These are phyloP conservation scores for Epithele typhae DNA, from an alignment of 768 basidiomycete species.

Conservation along the genomic window DNA sequence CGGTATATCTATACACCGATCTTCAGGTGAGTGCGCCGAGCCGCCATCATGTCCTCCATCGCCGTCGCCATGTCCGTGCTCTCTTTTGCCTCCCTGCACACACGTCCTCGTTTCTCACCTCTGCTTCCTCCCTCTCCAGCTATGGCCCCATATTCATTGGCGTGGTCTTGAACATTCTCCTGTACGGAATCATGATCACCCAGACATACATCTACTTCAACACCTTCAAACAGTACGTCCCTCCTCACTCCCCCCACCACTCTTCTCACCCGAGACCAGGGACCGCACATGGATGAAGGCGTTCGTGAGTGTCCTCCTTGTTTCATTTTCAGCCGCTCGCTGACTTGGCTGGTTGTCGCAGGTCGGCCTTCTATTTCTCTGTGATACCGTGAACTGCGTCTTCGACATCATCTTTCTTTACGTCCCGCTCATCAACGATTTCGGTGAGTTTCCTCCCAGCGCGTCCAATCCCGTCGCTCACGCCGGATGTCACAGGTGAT, in stretches of 20 bases:
- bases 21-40: too few species aligned
- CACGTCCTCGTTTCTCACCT: neutral
- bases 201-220: slow-evolving; percentile 46
- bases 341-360: slow-evolving; percentile 15
- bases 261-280: slow-evolving; percentile 22
- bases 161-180: slow-evolving; percentile 39
- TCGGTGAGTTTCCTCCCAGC: slow-evolving; percentile 32
- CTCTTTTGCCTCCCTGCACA: too few species aligned
- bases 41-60: slow-evolving; percentile 15
- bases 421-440: slow-evolving; percentile 40
- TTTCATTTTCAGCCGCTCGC: too few species aligned
- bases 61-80: slow-evolving; percentile 11
- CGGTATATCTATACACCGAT: too few species aligned
- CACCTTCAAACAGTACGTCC: slow-evolving; percentile 35
- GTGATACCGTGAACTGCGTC: slow-evolving; percentile 43
- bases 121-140: too few species aligned
- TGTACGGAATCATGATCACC: slow-evolving; percentile 47
- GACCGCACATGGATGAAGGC: slow-evolving; percentile 43
- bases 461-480: too few species aligned
- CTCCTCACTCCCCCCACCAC: too few species aligned
- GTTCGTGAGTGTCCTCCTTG: slow-evolving; percentile 34
- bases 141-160: slow-evolving; percentile 49
- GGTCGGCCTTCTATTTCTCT: slow-evolving; percentile 40
- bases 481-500: slow-evolving; percentile 28
- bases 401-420: slow-evolving; percentile 46